Evolutionary conservation across 805 yeast genomes (phyloP).

Genomic region (Monosporozyma siamensis): DNA sequence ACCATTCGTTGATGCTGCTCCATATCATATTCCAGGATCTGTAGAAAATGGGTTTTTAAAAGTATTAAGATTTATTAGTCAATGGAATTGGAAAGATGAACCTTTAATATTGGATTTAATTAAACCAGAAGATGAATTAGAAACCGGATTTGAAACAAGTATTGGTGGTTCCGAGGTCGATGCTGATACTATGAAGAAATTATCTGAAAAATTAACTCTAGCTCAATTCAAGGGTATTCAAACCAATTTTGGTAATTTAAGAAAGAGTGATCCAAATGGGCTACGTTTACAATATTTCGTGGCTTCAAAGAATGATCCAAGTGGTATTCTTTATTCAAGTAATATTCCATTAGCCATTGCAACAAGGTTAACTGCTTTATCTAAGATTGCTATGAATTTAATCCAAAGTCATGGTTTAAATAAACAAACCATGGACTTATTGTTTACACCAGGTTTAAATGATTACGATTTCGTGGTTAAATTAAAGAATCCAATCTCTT

Average conservation of each 20-base stretch:
- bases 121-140: slow-evolving; percentile 36
- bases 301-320: slow-evolving; percentile 74
- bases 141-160: slow-evolving; percentile 21
- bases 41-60: slow-evolving; percentile 75
- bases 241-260: slow-evolving; percentile 53
- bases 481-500: slow-evolving; percentile 38
- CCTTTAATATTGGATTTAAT: slow-evolving; percentile 74
- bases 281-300: slow-evolving; percentile 71
- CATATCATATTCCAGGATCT: slow-evolving; percentile 74
- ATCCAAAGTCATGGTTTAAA: slow-evolving; percentile 38
- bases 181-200: slow-evolving; percentile 33
- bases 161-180: slow-evolving; percentile 25
- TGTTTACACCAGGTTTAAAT: slow-evolving; percentile 72
- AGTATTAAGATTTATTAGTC: slow-evolving; percentile 55
- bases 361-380: slow-evolving; percentile 76
- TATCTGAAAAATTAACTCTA: slow-evolving; percentile 54
- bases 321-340: slow-evolving; percentile 78
- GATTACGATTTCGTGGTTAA: slow-evolving; percentile 79
- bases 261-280: slow-evolving; percentile 76
- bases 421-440: slow-evolving; percentile 37
- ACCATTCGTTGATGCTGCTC: slow-evolving; percentile 79
- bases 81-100: slow-evolving; percentile 93
- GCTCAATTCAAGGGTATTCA: slow-evolving; percentile 54
- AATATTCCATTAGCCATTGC: slow-evolving; percentile 65
- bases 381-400: slow-evolving; percentile 61